Base-by-base conservation (phyloP, 306 rosid genomes). In the Ochetophila trinervis region DNA sequence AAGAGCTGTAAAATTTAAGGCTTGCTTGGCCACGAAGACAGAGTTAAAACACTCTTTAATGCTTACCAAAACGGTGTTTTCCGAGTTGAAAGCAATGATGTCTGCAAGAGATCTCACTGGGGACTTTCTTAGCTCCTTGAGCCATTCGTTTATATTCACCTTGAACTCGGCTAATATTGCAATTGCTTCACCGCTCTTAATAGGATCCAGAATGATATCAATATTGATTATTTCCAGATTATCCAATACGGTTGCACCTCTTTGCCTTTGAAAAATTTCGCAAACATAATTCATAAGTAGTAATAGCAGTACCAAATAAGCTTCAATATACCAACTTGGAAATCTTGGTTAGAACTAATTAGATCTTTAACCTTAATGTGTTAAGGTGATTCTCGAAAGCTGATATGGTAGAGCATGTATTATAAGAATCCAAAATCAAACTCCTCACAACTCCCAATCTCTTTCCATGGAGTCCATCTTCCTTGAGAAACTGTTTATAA, bases 241-340 rank as follows among this genome's bases (percentile, higher is more conserved):
- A 27, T 87, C 96, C 13, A 86, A 70, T 50, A 86, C 57, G 21
- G 65, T 75, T 58, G 91, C 96, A 49, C 95, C 96, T 56, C 70
- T 66, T 74, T 68, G 58, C 84, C 96, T 89, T 14, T 5, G 0
- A 40, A 40, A 66, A 14, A 11, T 66, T 53, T 13, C 70, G 8
- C 11, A 63, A 13, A 63, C 2, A 63, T 24, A 15, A 48, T 48
- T 22, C 36, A 44, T 21, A n/a, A n/a, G n/a, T 6, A 13, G n/a
- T 15, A 20, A 2, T 4, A 21, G 13, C 12, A 62, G 9, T 22
- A 21, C 30, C 32, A 5, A 30, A 36, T 32, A 15, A 58, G 22
- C 63, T 27, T 58, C 9, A 17, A 17, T 11, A 23, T 7, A 8
- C 6, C 13, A 55, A 48, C 6, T 63, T 58, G 48, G 45, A 40